Conservation (phyloP, 306 rosid species). For the Dryas drummondii region DNA sequence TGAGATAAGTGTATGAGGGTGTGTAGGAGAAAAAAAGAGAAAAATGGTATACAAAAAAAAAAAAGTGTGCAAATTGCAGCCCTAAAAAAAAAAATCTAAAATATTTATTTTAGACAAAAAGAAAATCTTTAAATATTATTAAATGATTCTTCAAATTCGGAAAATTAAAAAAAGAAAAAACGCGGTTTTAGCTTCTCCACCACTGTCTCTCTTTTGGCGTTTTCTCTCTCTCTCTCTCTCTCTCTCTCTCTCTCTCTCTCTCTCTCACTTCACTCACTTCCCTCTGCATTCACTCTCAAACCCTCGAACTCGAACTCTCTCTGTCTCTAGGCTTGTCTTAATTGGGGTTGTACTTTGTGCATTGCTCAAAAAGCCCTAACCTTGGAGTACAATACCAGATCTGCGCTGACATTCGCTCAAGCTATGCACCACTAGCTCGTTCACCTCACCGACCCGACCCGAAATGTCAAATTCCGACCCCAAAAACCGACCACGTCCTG, state of each 20-base stretch:
- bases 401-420: slow-evolving; percentile 19
- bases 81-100: no score
- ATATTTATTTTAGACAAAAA: not conserved
- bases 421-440: slow-evolving; percentile 40
- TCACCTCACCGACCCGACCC: not conserved
- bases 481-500: slow-evolving; percentile 65
- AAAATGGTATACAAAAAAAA: no score
- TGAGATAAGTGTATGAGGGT: no score
- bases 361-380: slow-evolving; percentile 1
- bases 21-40: no score
- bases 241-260: slow-evolving; percentile 19
- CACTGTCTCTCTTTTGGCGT: slow-evolving; percentile 33
- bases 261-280: slow-evolving; percentile 5
- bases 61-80: no score
- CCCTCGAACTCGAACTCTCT: not conserved
- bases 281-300: slow-evolving; percentile 24
- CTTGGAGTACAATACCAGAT: slow-evolving; percentile 43
- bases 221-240: slow-evolving; percentile 11
- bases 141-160: not conserved
- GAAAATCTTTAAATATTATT: not conserved
- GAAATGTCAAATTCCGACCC: slow-evolving; percentile 70
- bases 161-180: not conserved
- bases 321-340: not conserved
- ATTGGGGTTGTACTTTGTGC: not conserved
- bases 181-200: slow-evolving; percentile 42